phyloP scores from a whole-genome alignment of 176 grass and related monocot species.

The Carex parvula region DNA sequence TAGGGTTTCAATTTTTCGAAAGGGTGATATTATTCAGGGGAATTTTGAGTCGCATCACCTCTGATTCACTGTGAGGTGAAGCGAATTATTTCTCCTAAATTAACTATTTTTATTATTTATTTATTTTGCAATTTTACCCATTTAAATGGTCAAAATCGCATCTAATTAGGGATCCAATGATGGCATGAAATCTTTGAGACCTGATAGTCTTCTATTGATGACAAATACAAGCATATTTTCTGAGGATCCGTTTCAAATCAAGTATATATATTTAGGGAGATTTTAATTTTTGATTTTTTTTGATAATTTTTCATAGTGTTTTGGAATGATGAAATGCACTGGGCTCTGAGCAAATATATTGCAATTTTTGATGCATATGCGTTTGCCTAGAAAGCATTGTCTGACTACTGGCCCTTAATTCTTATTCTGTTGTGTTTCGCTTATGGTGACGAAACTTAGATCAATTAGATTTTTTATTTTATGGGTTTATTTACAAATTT shows the following conservation, averaged over 20 bases:
- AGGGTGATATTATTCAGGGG: conserved; percentile 53
- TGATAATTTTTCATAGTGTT: not conserved
- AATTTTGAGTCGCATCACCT: conserved; percentile 85
- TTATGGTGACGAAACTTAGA: not conserved
- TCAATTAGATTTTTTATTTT: not conserved
- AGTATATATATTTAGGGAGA: not conserved
- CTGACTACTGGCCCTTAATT: conserved; percentile 34
- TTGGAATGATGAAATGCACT: conserved; percentile 88
- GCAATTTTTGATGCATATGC: conserved; percentile 64
- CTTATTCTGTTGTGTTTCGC: too few relatives aligned
- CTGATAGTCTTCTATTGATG: conserved; percentile 81
- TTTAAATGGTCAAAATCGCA: not conserved
- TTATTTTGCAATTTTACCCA: not conserved
- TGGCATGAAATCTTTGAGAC: conserved; percentile 99
- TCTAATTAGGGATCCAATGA: conserved; percentile 42
- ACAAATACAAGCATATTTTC: conserved; percentile 64
- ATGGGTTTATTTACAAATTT: not conserved
- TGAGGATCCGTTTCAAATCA: conserved; percentile 36
- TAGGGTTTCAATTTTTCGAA: conserved; percentile 62
- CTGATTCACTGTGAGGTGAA: conserved; percentile 45
- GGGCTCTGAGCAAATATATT: conserved; percentile 68
- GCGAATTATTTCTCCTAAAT: conserved; percentile 90
- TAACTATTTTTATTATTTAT: not conserved
- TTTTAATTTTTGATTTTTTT: not conserved
- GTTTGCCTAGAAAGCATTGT: conserved; percentile 93